Base-by-base conservation (phyloP, 352 stramenopile genomes). In the Globisporangium rhizosaccharum region DNA sequence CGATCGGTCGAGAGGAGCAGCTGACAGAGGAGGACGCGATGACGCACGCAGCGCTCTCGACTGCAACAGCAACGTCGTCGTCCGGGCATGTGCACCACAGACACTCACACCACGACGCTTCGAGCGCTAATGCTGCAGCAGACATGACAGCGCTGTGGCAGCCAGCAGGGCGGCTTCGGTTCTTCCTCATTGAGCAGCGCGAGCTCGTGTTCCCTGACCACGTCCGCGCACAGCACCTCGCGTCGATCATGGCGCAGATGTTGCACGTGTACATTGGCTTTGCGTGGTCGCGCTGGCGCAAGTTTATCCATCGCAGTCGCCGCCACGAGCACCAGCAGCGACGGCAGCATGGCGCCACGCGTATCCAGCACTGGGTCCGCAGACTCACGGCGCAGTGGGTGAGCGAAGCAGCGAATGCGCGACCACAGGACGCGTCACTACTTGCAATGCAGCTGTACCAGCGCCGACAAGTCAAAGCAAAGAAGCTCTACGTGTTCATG, bases 231-330 rank as follows among this genome's bases (percentile, higher is more conserved):
- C 57, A 65, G 7, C 78, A 81, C 55, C 61, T 92, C 52, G 56
- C 44, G 11, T 20, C 53, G 25, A 78, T 90, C 61, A 49, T 92
- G 23, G 26, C 67, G n/a, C 80, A 87, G 45, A 66, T 92, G 51
- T 66, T 92, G 15, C 75, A 78, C 33, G 62, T 89, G 14, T 87
- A 82, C 53, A 61, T 75, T 11, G 82, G 80, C 37, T 87, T 82
- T 57, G 75, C 73, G 23, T 92, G 82, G 82, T 57, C 57, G 28
- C 61, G 68, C 1, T 91, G 82, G 82, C 54, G 42, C 8, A 58
- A 66, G 18, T 87, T 79, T 26, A 62, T 86, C 9, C 53, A 64
- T 1, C 68, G 59, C 0, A 67, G 78, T 56, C 78, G 72, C 10
- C 53, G 65, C 8, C 53, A 72, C 39, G 73, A 90, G 51, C 70